Conservation (phyloP, 2,329 filamentous ascomycete genomes). For the Furcasterigmium sp. region DNA sequence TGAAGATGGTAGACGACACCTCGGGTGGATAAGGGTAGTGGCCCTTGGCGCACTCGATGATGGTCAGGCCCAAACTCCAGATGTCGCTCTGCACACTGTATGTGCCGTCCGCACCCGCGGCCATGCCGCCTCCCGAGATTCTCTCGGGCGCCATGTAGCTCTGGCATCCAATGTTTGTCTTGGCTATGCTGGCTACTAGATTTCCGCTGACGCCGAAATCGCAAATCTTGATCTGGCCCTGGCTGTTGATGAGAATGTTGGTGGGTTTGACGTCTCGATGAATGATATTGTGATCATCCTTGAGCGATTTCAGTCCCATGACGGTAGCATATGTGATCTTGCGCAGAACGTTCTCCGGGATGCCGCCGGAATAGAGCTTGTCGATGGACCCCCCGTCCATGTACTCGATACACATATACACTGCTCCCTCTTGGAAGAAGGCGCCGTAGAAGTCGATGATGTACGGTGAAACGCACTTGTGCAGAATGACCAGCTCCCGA, state of each 20-base stretch:
- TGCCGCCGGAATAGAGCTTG: slow-evolving; percentile 85
- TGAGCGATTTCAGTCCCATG: slow-evolving; percentile 85
- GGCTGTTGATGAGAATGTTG: slow-evolving; percentile 90
- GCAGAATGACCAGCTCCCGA: slow-evolving; percentile 94
- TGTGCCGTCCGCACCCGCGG: slow-evolving; percentile 71
- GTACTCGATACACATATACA: slow-evolving; percentile 99
- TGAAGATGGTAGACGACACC: slow-evolving; percentile 97
- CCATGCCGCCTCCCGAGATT: slow-evolving; percentile 81
- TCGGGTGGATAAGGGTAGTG: slow-evolving; percentile 95
- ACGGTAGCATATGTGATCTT: slow-evolving; percentile 90
- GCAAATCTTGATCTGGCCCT: slow-evolving; percentile 93
- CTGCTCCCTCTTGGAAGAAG: slow-evolving; percentile 97
- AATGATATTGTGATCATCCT: slow-evolving; percentile 98
- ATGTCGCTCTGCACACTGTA: slow-evolving; percentile 98
- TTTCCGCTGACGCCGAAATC: slow-evolving; percentile 98
- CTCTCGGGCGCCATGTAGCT: slow-evolving; percentile 98
- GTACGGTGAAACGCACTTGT: slow-evolving; percentile 90
- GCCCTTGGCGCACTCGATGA: slow-evolving; percentile 94
- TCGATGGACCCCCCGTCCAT: slow-evolving; percentile 99
- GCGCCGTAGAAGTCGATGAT: slow-evolving; percentile 99
- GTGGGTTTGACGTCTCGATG: slow-evolving; percentile 98
- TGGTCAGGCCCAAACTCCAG: slow-evolving; percentile 89
- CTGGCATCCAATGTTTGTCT: slow-evolving; percentile 98
- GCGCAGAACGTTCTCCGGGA: slow-evolving; percentile 80
- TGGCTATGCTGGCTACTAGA: slow-evolving; percentile 92